Percentiles rank a stretch among this genome's conserved stretches.
Conservation (phyloP, 1,139 yeast genomes). For the Sugiyamaella paludigena region DNA sequence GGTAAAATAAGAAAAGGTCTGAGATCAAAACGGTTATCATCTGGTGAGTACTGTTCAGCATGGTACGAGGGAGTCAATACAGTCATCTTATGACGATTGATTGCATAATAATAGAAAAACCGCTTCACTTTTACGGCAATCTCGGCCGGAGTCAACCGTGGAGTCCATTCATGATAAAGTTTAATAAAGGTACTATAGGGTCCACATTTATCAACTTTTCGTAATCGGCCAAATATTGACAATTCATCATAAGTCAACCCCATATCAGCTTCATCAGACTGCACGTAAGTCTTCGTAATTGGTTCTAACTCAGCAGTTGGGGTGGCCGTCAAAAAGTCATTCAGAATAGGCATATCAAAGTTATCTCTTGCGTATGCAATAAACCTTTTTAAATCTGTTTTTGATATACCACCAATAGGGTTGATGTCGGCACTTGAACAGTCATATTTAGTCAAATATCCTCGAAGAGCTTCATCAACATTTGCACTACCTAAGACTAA, state of each 20-base stretch:
- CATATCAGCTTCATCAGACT: constrained; percentile 96
- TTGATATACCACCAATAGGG: constrained; percentile 96
- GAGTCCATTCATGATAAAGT: constrained; percentile 89
- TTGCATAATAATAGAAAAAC: constrained; percentile 89
- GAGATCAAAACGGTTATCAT: constrained; percentile 91
- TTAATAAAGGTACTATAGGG: constrained; percentile 93
- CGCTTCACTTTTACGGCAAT: constrained; percentile 90
- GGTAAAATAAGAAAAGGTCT: constrained; percentile 93
- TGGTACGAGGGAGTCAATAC: constrained; percentile 95
- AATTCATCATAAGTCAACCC: constrained; percentile 96
- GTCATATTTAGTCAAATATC: constrained; percentile 93
- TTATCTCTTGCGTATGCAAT: constrained; percentile 71
- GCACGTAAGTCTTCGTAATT: constrained; percentile 84
- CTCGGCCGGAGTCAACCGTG: constrained; percentile 72
- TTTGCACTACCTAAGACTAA: constrained; percentile 93
- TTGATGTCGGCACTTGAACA: constrained; percentile 96
- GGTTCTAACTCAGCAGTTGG: constrained; percentile 99
- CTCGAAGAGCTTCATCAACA: constrained; percentile 96
- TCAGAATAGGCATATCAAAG: constrained; percentile 73
- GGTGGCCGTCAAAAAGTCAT: constrained; percentile 78
- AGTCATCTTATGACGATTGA: constrained; percentile 95
- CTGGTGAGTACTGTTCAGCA: constrained; percentile 97
- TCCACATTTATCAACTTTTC: constrained; percentile 93
- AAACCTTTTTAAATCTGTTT: constrained; percentile 83
- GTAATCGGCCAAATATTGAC: constrained; percentile 82